A percentile compares a stretch with the other conserved stretches of the same genome.
Evolutionary conservation across 306 rosid genomes (phyloP).

Genomic region (Notholithocarpus densiflorus): DNA sequence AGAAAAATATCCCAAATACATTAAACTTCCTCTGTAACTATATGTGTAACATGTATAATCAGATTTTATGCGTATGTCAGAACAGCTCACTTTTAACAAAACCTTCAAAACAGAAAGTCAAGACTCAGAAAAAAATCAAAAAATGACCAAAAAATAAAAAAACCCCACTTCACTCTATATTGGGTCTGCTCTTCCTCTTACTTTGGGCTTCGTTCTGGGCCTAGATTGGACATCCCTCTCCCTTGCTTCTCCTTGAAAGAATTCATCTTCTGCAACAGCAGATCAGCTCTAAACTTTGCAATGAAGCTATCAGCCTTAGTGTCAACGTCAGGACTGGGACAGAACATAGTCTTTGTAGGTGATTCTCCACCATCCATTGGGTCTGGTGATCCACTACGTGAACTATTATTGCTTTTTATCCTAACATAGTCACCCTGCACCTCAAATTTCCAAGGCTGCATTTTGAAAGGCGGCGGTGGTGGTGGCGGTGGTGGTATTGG

Average conservation of each 20-base stretch:
- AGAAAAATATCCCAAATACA: not conserved
- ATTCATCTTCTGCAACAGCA: slow-evolving; percentile 70
- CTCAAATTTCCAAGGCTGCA: slow-evolving; percentile 45
- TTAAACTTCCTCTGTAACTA: not conserved
- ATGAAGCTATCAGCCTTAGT: slow-evolving; percentile 80
- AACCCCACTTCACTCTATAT: not conserved
- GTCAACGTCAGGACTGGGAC: slow-evolving; percentile 75
- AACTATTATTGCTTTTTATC: slow-evolving; percentile 56
- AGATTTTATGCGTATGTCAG: slow-evolving; percentile 12
- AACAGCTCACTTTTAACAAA: slow-evolving; percentile 15
- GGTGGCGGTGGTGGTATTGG: slow-evolving; percentile 78
- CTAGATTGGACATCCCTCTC: slow-evolving; percentile 48
- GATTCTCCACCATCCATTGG: slow-evolving; percentile 30
- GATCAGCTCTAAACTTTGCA: slow-evolving; percentile 63
- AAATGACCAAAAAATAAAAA: slow-evolving; percentile 8
- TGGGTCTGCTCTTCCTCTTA: slow-evolving; percentile 15
- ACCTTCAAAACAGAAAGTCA: not conserved
- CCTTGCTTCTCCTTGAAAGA: slow-evolving; percentile 54
- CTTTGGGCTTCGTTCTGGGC: slow-evolving; percentile 22
- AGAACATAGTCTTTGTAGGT: slow-evolving; percentile 31
- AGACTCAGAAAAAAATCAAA: not conserved
- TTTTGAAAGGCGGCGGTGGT: slow-evolving; percentile 56
- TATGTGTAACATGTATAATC: slow-evolving; percentile 1
- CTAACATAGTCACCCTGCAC: slow-evolving; percentile 74
- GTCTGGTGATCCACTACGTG: slow-evolving; percentile 58